These are phyloP conservation scores for Rosa hybrid DNA, from an alignment of 331 rosid species.

Conservation along the genomic window DNA sequence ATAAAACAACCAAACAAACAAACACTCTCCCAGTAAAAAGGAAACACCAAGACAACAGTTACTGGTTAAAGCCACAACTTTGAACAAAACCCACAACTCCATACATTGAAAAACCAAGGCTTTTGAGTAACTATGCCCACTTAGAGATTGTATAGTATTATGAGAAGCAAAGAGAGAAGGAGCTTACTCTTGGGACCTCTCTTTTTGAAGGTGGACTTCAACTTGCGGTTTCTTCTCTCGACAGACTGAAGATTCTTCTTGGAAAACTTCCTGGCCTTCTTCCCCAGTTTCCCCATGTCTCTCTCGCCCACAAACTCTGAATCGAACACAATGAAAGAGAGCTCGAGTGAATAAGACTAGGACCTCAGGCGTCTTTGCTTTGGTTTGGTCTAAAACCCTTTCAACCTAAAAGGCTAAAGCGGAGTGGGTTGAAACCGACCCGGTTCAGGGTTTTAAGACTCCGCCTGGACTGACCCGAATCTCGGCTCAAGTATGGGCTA, in stretches of 20 bases:
- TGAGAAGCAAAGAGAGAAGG: neutral
- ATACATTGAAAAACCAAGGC: neutral
- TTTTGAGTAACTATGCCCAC: neutral
- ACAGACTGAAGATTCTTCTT: slow-evolving; percentile 91
- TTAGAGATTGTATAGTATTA: neutral
- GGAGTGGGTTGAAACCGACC: neutral
- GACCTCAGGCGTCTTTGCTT: neutral
- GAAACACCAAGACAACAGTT: neutral
- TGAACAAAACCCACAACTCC: neutral
- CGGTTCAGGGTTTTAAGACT: neutral
- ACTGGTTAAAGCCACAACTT: neutral
- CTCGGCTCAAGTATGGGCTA: too few relatives aligned
- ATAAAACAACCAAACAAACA: neutral
- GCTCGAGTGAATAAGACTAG: too few relatives aligned
- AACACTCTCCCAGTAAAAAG: neutral
- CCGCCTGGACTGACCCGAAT: too few relatives aligned
- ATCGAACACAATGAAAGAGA: neutral
- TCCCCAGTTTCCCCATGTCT: slow-evolving; percentile 84
- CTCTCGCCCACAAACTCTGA: neutral
- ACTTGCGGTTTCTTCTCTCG: slow-evolving; percentile 63
- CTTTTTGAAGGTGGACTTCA: slow-evolving; percentile 73
- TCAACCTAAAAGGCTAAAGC: neutral
- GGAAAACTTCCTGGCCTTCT: slow-evolving; percentile 92
- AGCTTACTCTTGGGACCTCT: slow-evolving; percentile 65
- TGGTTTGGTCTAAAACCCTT: too few relatives aligned